Evolutionary conservation across 352 stramenopile species (phyloP).

Genomic region (Phytophthora vignae): DNA sequence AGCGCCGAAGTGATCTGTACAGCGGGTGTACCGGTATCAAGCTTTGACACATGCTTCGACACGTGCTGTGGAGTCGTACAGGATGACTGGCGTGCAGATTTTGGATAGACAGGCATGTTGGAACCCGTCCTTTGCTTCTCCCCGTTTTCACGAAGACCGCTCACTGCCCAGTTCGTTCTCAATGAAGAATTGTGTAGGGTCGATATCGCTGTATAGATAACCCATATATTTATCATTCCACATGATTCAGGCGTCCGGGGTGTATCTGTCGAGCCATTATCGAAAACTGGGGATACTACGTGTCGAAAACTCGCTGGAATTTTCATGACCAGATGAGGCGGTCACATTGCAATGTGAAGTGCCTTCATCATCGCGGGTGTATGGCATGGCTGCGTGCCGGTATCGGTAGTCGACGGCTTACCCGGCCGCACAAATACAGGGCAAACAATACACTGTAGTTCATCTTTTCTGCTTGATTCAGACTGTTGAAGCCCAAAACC

Average conservation of each 20-base stretch:
- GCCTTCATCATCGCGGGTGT: too few species aligned
- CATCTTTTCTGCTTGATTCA: too few species aligned
- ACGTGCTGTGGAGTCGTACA: background rate
- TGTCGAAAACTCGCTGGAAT: too few species aligned
- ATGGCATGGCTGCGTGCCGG: too few species aligned
- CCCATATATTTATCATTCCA: background rate
- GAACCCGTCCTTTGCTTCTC: too few species aligned
- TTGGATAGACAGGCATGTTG: background rate
- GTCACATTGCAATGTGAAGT: too few species aligned
- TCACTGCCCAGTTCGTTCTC: too few species aligned
- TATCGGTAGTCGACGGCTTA: background rate
- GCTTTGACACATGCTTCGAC: background rate
- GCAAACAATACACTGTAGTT: background rate
- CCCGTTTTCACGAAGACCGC: background rate
- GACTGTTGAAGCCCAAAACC: too few species aligned
- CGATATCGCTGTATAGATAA: too few species aligned
- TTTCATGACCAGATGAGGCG: too few species aligned
- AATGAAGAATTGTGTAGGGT: too few species aligned
- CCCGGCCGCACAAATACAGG: background rate
- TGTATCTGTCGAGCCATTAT: background rate
- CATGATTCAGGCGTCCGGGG: background rate
- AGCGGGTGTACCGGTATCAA: background rate
- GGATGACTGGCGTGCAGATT: background rate
- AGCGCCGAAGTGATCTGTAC: constrained; percentile 17
- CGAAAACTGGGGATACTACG: too few species aligned